Evolutionary conservation across 73 alveolate genomes (phyloP), one percentile per base, ranked within the genome.

Genomic region (Tetrahymena thermophila): DNA sequence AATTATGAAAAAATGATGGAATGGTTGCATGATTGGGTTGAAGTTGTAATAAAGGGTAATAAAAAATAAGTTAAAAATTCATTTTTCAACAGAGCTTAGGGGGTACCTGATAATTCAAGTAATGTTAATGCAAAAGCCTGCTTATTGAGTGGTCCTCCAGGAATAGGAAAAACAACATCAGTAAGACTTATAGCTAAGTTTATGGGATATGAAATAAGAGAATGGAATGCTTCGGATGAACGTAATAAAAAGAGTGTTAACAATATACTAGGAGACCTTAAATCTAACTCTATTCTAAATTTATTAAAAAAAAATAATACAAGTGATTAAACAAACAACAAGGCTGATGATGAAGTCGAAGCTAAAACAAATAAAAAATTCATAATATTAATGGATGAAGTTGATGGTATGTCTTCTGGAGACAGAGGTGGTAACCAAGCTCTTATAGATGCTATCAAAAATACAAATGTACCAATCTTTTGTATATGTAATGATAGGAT

Each of bases 111-210:
- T 94, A 97, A 94, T 84, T 93, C 94, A 97, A 98, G 35, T 43
- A 99, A 98, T 94, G 94, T 97, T 0, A 98, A 99, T 96, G 99
- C 99, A 23, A 95, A 97, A 94, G 99, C 99, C 23, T 98, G 98
- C 28, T 97, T 99, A 56, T 96, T 99, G n/a, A 96, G 99, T 6
- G 99, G 99, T 0, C 99, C 99, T 84, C 99, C 99, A 23, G 99
- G 99, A 14, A 98, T 99, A 35, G 99, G 99, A 19, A 99, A 99
- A 98, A 98, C 99, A 35, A 96, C 99, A n/a, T 94, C 99, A 16
- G 99, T 98, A 4, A 97, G 99, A 95, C 97, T 99, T 35, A 96
- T 99, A 0, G 97, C 99, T 25, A 97, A 97, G 95, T 85, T 97
- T 94, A 96, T 98, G 95, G 99, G 99, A 25, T 99, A 96, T 95